A percentile compares a stretch with the other conserved stretches of the same genome.
Conservation (phyloP, 106 monocot genomes). For the Phalaenopsis aphrodite region DNA sequence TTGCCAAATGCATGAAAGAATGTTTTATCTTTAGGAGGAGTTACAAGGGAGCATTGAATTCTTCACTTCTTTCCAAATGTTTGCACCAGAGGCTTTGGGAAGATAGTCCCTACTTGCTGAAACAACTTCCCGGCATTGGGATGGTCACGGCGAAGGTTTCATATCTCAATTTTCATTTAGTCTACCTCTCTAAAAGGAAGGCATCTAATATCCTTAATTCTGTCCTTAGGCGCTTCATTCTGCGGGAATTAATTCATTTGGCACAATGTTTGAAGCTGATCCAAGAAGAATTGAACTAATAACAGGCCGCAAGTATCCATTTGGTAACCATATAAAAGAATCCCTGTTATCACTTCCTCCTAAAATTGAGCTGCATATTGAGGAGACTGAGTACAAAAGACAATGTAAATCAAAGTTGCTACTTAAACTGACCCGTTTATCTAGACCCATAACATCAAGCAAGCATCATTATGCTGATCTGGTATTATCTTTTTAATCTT, state of each 20-base stretch:
- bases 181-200: neutral
- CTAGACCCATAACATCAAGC: conserved; percentile 23
- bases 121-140: conserved; percentile 94
- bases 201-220: conserved; percentile 12
- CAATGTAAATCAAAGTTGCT: conserved; percentile 53
- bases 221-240: conserved; percentile 58
- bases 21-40: conserved; percentile 84
- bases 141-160: conserved; percentile 97
- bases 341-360: conserved; percentile 68
- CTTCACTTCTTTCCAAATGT: conserved; percentile 73
- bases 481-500: conserved; percentile 25
- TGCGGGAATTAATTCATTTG: conserved; percentile 65
- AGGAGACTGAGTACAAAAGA: conserved; percentile 48
- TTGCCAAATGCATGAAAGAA: conserved; percentile 96
- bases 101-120: conserved; percentile 71
- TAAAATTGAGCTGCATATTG: conserved; percentile 56
- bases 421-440: conserved; percentile 45
- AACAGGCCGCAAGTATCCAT: conserved; percentile 91
- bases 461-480: conserved; percentile 80
- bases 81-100: conserved; percentile 89
- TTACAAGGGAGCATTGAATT: conserved; percentile 66
- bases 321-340: conserved; percentile 87
- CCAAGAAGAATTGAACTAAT: conserved; percentile 88
- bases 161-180: conserved; percentile 4
- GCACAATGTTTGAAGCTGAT: conserved; percentile 71